Conservation (phyloP, 208 protist species). For the Herpetomonas tarakana region DNA sequence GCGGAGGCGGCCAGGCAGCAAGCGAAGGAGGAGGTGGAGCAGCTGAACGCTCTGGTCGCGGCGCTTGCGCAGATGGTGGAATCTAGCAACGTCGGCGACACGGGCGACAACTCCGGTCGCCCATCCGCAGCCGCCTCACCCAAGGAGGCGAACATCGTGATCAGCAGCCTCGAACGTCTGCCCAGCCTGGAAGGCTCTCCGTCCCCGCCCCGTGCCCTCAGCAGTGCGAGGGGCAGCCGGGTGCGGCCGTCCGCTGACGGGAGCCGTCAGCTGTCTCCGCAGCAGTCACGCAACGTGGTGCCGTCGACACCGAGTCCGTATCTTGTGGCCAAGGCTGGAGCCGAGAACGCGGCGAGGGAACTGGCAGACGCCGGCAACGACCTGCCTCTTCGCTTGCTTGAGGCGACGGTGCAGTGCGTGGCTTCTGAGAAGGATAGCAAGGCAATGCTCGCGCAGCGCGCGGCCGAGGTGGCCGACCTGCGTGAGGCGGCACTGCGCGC, state of each 20-base stretch:
- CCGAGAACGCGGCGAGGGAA: neutral
- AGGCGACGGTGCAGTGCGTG: neutral
- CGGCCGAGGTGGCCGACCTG: conserved; percentile 18
- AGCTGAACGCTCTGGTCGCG: neutral
- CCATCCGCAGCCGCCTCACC: too few species aligned
- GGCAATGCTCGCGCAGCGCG: neutral
- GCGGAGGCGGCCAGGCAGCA: neutral
- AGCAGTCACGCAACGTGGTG: too few species aligned
- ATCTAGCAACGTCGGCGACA: too few species aligned
- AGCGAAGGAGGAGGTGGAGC: neutral
- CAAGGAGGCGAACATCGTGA: too few species aligned
- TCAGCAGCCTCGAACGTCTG: too few species aligned
- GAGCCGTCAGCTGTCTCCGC: too few species aligned
- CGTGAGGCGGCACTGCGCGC: conserved; percentile 17
- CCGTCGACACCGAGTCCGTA: too few species aligned
- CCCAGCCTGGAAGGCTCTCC: too few species aligned
- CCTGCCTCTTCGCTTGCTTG: neutral
- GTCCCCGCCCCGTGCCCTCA: too few species aligned
- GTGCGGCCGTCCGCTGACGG: too few species aligned
- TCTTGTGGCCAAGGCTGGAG: neutral
- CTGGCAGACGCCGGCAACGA: neutral
- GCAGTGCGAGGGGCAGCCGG: too few species aligned
- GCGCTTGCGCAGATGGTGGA: neutral
- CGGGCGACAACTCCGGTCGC: too few species aligned
- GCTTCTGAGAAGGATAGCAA: neutral